These are phyloP conservation scores for Saccharomyces eubayanus DNA, from an alignment of 805 yeast genomes.

Conservation along the genomic window DNA sequence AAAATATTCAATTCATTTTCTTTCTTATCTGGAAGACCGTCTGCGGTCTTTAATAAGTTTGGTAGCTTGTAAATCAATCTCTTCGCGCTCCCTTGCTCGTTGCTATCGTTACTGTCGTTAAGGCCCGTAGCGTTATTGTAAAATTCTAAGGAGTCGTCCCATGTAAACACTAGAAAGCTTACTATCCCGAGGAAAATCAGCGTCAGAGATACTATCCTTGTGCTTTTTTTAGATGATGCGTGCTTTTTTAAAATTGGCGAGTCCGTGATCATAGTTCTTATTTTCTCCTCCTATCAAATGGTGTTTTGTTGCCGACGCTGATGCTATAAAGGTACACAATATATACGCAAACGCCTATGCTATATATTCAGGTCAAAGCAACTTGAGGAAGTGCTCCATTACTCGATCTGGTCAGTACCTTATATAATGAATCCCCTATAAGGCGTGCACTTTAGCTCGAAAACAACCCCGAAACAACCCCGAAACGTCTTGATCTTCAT, in stretches of 20 bases:
- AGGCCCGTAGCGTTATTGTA: neutral
- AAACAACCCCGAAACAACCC: neutral
- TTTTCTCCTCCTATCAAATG: neutral
- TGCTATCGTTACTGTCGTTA: neutral
- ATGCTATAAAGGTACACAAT: neutral
- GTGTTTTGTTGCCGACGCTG: neutral
- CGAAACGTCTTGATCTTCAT: neutral
- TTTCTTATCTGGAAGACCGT: neutral
- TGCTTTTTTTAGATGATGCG: neutral
- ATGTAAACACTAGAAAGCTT: slow-evolving; percentile 6
- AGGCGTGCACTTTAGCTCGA: neutral
- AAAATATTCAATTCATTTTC: slow-evolving; percentile 7
- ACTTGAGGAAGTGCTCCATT: neutral
- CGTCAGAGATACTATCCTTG: slow-evolving; percentile 7
- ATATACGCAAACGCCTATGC: neutral
- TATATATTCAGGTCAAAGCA: neutral
- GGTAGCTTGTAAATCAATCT: neutral
- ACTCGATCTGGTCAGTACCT: neutral
- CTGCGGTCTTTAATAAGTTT: neutral
- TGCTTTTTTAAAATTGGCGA: neutral
- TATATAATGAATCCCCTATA: neutral
- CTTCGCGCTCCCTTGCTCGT: neutral
- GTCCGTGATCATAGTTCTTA: neutral
- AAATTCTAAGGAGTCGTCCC: slow-evolving; percentile 10
- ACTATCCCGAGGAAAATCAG: slow-evolving; percentile 6